These are phyloP conservation scores for Ogataea ganodermae DNA, from an alignment of 805 yeast species.

Conservation along the genomic window DNA sequence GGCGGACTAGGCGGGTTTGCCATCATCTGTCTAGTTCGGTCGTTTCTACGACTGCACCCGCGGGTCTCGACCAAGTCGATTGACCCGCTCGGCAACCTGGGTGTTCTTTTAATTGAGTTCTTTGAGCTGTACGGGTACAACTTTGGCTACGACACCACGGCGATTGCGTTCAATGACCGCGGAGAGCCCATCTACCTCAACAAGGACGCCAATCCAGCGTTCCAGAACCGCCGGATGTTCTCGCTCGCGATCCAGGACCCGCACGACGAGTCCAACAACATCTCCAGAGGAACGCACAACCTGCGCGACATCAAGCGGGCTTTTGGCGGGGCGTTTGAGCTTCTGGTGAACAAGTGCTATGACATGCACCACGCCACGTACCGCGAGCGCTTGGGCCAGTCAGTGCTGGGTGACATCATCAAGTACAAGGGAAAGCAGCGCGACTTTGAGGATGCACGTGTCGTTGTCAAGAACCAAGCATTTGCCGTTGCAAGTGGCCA, in stretches of 20 bases:
- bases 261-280: conserved; percentile 77
- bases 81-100: conserved; percentile 71
- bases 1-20: conserved; percentile 97
- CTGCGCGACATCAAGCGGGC: conserved; percentile 78
- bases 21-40: conserved; percentile 81
- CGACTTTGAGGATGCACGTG: conserved; percentile 76
- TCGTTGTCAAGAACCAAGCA: conserved; percentile 63
- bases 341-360: conserved; percentile 73
- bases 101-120: conserved; percentile 84
- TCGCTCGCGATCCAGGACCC: conserved; percentile 86
- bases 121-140: conserved; percentile 90
- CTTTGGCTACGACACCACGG: conserved; percentile 81
- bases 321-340: conserved; percentile 84
- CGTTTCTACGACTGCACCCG: conserved; percentile 80
- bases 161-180: conserved; percentile 58
- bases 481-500: conserved; percentile 31
- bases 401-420: conserved; percentile 78
- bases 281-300: conserved; percentile 83
- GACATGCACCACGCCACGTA: conserved; percentile 67
- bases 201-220: conserved; percentile 44
- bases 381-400: conserved; percentile 65
- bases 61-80: conserved; percentile 67
- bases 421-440: conserved; percentile 72
- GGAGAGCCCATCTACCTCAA: conserved; percentile 61
- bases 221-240: conserved; percentile 55